These are phyloP conservation scores for Stygiomarasmius scandens DNA, from an alignment of 1,284 basidiomycete species.

Conservation along the genomic window DNA sequence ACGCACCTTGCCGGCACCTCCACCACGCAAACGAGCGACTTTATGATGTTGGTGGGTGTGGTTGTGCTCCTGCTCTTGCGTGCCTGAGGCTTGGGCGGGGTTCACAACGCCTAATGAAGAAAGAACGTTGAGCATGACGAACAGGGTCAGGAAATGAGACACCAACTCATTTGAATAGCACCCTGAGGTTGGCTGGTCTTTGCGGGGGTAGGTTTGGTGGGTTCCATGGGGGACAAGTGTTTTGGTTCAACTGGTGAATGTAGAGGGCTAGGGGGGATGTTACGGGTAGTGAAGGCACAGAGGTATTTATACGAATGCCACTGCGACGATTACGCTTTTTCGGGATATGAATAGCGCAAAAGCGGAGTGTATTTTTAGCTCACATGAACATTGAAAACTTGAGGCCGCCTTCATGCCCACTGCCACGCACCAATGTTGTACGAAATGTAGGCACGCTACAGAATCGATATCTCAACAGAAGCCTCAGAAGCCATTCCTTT, in stretches of 20 bases:
- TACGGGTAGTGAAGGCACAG: not conserved
- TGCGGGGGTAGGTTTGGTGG: constrained; percentile 23
- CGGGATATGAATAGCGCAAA: not conserved
- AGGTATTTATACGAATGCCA: not conserved
- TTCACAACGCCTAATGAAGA: constrained; percentile 39
- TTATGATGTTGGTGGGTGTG: constrained; percentile 25
- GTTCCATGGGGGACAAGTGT: not conserved
- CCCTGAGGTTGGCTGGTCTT: constrained; percentile 51
- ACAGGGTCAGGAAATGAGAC: not conserved
- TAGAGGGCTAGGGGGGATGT: not conserved
- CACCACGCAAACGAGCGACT: constrained; percentile 59
- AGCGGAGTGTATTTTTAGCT: not conserved
- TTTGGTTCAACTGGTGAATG: not conserved
- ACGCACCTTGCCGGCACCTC: constrained; percentile 59
- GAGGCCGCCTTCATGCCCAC: too few species aligned
- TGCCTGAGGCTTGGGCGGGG: constrained; percentile 31
- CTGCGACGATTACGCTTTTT: not conserved
- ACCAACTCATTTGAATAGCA: constrained; percentile 58
- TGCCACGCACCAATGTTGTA: too few species aligned
- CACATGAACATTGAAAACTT: not conserved
- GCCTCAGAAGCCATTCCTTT: too few species aligned
- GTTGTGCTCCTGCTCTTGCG: constrained; percentile 26
- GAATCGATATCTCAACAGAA: too few species aligned
- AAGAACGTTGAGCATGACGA: not conserved
- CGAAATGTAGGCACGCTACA: too few species aligned